Percentiles rank a stretch among this genome's conserved stretches.
These are phyloP conservation scores for Hyaloperonospora arabidopsidis DNA, from an alignment of 352 stramenopile species.

Conservation along the genomic window DNA sequence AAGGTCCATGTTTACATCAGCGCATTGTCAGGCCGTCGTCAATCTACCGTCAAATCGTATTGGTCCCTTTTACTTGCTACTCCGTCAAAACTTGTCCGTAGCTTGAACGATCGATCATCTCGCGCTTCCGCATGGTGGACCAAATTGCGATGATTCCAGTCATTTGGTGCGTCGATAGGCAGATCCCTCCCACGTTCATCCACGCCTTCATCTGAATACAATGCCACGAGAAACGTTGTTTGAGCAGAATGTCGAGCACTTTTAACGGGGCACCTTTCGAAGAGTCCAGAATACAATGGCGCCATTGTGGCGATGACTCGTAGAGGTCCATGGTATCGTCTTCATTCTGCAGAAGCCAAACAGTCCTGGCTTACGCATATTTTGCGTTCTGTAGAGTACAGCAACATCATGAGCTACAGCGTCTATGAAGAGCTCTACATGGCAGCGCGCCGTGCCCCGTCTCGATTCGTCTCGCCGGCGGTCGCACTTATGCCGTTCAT, in stretches of 20 bases:
- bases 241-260: too few species aligned
- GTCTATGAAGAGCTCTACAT: not conserved
- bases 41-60: constrained; percentile 8
- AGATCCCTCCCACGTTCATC: too few species aligned
- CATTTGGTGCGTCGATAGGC: not conserved
- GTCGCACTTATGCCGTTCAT: constrained; percentile 17
- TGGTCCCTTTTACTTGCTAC: constrained; percentile 7
- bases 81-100: constrained; percentile 1
- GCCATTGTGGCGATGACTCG: not conserved
- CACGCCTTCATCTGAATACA: too few species aligned
- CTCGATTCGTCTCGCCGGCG: constrained; percentile 16
- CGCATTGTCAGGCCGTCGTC: constrained; percentile 23
- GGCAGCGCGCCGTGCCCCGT: constrained; percentile 15
- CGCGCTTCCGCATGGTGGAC: constrained; percentile 1
- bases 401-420: not conserved
- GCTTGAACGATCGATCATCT: constrained; percentile 4
- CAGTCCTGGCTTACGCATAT: constrained; percentile 68
- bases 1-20: constrained; percentile 37
- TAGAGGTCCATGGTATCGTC: constrained; percentile 15
- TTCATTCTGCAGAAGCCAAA: constrained; percentile 43
- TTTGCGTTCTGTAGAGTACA: constrained; percentile 41
- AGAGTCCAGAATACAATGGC: too few species aligned
- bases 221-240: too few species aligned
- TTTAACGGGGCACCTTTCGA: too few species aligned
- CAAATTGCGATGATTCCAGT: too few species aligned